These are phyloP conservation scores for Trichocomaceae sp. DNA, from an alignment of 2,329 filamentous ascomycete genomes.

Conservation along the genomic window DNA sequence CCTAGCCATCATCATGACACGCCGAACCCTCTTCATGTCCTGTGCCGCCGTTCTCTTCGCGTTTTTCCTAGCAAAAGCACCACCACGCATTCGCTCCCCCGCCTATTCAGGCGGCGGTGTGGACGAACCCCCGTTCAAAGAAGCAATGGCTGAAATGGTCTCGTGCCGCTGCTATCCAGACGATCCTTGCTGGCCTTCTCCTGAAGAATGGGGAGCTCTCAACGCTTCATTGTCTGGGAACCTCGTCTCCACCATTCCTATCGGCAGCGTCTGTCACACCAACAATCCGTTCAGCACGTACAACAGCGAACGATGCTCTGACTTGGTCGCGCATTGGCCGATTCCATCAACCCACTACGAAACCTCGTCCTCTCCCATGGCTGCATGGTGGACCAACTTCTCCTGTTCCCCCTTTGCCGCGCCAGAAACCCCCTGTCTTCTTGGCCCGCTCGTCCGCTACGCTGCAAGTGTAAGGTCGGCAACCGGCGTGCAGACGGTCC, in stretches of 20 bases:
- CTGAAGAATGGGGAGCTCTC: slow-evolving; percentile 29
- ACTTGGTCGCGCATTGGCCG: no score
- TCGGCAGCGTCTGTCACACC: slow-evolving; percentile 26
- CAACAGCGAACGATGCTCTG: no score
- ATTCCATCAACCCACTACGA: no score
- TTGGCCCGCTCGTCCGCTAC: slow-evolving; percentile 29
- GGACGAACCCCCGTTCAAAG: no score
- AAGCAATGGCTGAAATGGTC: no score
- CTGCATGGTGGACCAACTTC: slow-evolving; percentile 27
- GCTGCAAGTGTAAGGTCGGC: slow-evolving; percentile 27
- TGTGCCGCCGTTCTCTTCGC: no score
- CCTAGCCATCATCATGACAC: no score
- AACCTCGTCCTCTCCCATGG: slow-evolving; percentile 26
- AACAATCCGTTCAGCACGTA: no score
- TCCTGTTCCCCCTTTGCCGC: slow-evolving; percentile 27
- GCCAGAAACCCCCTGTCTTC: slow-evolving; percentile 18
- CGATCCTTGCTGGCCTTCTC: slow-evolving; percentile 34
- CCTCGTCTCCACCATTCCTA: slow-evolving; percentile 28
- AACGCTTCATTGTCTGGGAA: slow-evolving; percentile 34
- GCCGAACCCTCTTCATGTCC: no score
- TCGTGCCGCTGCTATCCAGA: slow-evolving; percentile 16
- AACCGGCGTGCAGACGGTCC: neutral
- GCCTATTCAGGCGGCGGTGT: no score
- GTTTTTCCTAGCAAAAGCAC: no score
- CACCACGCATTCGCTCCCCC: no score